Conservation (phyloP, 2,329 filamentous ascomycete species). For the Xylaria sp. region DNA sequence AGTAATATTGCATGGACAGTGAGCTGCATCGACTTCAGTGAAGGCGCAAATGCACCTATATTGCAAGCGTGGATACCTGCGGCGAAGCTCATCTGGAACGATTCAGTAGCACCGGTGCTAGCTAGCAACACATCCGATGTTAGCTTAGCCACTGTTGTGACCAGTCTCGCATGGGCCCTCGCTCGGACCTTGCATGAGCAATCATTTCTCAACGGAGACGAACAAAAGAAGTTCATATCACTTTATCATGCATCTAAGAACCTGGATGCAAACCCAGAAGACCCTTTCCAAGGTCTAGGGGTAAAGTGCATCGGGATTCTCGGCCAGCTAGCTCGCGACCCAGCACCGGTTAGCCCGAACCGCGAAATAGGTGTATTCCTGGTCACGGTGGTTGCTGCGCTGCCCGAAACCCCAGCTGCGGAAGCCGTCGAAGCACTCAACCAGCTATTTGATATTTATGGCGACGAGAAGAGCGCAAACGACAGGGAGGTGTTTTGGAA, state of each 20-base stretch:
- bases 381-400: constrained; percentile 62
- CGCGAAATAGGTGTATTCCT: constrained; percentile 73
- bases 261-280: constrained; percentile 53
- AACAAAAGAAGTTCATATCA: constrained; percentile 72
- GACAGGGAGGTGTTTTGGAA: constrained; percentile 74
- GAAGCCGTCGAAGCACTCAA: constrained; percentile 73
- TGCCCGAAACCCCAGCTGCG: constrained; percentile 65
- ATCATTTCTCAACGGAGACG: constrained; percentile 61
- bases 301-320: constrained; percentile 76
- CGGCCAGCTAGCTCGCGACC: constrained; percentile 69
- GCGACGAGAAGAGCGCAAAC: constrained; percentile 67
- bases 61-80: constrained; percentile 64
- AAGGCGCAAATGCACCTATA: constrained; percentile 63
- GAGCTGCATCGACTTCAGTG: constrained; percentile 68
- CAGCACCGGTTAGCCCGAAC: constrained; percentile 65
- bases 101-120: constrained; percentile 67
- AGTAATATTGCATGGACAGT: constrained; percentile 77
- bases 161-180: constrained; percentile 74
- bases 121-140: constrained; percentile 71
- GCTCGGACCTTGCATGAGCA: constrained; percentile 64
- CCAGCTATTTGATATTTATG: constrained; percentile 75
- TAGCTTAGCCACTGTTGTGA: constrained; percentile 69
- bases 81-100: constrained; percentile 67
- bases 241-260: constrained; percentile 69
- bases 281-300: constrained; percentile 70